Percentiles rank a stretch among this genome's conserved stretches.
These are phyloP conservation scores for Lentinula edodes DNA, from an alignment of 768 basidiomycete genomes.

Conservation along the genomic window DNA sequence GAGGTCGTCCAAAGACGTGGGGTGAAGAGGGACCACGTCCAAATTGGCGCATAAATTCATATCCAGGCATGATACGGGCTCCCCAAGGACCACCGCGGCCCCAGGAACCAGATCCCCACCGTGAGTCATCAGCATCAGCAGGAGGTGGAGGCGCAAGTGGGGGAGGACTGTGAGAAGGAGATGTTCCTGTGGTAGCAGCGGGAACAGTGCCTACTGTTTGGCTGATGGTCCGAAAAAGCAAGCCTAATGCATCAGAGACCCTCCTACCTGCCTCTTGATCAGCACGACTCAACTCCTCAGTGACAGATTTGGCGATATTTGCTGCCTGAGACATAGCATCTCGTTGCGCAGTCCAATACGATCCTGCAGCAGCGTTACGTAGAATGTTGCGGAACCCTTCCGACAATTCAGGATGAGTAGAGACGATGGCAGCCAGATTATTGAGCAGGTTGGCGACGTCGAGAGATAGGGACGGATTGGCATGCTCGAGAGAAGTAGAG, in stretches of 20 bases:
- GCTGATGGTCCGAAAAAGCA: slow-evolving; percentile 52
- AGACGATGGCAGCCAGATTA: slow-evolving; percentile 48
- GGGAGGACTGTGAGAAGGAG: background rate
- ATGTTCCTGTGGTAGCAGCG: background rate
- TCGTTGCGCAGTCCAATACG: slow-evolving; percentile 66
- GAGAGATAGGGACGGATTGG: slow-evolving; percentile 45
- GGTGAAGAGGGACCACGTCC: background rate
- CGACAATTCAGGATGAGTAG: slow-evolving; percentile 66
- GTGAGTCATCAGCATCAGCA: background rate
- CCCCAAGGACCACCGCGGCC: background rate
- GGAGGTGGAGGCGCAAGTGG: slow-evolving; percentile 10
- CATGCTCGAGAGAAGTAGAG: slow-evolving; percentile 15
- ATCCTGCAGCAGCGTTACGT: slow-evolving; percentile 54
- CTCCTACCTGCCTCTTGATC: slow-evolving; percentile 64
- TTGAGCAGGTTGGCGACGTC: slow-evolving; percentile 62
- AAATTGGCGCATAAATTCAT: background rate
- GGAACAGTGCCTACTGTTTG: slow-evolving; percentile 12
- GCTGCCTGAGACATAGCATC: slow-evolving; percentile 54
- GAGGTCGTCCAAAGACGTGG: slow-evolving; percentile 8
- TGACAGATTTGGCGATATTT: slow-evolving; percentile 43
- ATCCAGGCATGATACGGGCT: background rate
- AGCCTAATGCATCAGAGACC: slow-evolving; percentile 58
- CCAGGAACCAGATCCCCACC: background rate
- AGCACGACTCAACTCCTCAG: slow-evolving; percentile 38
- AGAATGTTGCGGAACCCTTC: slow-evolving; percentile 62